Evolutionary conservation across 306 rosid species (phyloP).

Genomic region (Cercis canadensis): DNA sequence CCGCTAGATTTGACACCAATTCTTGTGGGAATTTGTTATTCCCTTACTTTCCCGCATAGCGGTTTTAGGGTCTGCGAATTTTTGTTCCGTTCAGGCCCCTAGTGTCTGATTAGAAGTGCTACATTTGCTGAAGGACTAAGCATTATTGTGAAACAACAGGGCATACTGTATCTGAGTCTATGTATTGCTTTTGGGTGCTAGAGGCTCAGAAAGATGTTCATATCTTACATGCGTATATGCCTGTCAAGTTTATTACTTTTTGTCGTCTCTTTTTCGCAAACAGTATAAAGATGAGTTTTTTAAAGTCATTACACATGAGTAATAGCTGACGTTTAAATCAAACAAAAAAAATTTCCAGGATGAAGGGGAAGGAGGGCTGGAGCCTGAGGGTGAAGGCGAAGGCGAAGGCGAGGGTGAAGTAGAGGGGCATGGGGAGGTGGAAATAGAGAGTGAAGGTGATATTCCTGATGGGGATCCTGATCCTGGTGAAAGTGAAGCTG

Average conservation of each 20-base stretch:
- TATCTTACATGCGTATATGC: neutral
- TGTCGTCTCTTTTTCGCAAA: neutral
- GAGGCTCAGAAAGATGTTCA: neutral
- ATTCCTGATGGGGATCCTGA: slow-evolving; percentile 62
- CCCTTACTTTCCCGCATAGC: neutral
- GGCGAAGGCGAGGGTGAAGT: slow-evolving; percentile 78
- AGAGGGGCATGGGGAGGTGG: slow-evolving; percentile 88
- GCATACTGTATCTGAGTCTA: neutral
- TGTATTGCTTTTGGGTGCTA: neutral
- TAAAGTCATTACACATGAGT: neutral
- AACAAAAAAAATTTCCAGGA: slow-evolving; percentile 46
- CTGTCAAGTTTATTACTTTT: neutral
- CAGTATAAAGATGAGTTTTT: neutral
- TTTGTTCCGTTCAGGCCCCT: neutral
- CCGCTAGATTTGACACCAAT: neutral
- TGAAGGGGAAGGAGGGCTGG: slow-evolving; percentile 50
- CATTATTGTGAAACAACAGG: neutral
- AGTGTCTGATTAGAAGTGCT: neutral
- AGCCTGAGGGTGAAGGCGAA: slow-evolving; percentile 56
- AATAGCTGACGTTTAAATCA: neutral
- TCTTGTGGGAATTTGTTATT: neutral
- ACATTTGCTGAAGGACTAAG: neutral
- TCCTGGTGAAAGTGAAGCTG: slow-evolving; percentile 90
- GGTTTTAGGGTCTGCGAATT: slow-evolving; percentile 8
- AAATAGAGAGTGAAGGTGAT: slow-evolving; percentile 85